A percentile compares a stretch with the other conserved stretches of the same genome.
Evolutionary conservation across 352 stramenopile genomes (phyloP).

Genomic region (Halophytophthora batemanensis): DNA sequence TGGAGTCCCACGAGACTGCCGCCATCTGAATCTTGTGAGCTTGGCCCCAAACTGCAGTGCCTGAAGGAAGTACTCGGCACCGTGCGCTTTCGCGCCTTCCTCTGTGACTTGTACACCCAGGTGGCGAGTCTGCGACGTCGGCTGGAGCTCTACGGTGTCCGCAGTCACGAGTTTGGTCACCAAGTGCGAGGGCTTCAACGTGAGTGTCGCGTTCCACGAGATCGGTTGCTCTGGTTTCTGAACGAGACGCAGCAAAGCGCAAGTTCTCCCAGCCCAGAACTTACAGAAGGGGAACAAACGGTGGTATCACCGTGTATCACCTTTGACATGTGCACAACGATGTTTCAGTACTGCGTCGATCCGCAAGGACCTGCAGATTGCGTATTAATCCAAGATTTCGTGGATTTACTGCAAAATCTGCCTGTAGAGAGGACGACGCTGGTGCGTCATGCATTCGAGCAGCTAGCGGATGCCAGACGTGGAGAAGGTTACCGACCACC

Average conservation of each 20-base stretch:
- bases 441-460: conserved; percentile 49
- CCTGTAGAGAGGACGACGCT: conserved; percentile 35
- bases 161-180: conserved; percentile 12
- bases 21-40: conserved; percentile 20
- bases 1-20: conserved; percentile 13
- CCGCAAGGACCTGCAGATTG: conserved; percentile 7
- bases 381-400: conserved; percentile 28
- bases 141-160: conserved; percentile 32
- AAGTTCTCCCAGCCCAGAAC: no score
- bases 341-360: conserved; percentile 53
- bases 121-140: conserved; percentile 29
- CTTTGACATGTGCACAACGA: conserved; percentile 37
- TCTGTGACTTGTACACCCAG: conserved; percentile 37
- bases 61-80: conserved; percentile 52
- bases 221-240: conserved; percentile 15
- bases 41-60: conserved; percentile 42
- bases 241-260: conserved; percentile 10
- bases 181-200: conserved; percentile 7
- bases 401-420: conserved; percentile 35
- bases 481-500: conserved; percentile 41
- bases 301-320: conserved; percentile 15
- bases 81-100: conserved; percentile 39
- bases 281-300: not conserved
- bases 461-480: conserved; percentile 44
- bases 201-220: conserved; percentile 12